These are phyloP conservation scores for Candida smagusa DNA, from an alignment of 1,139 yeast species.

Conservation along the genomic window DNA sequence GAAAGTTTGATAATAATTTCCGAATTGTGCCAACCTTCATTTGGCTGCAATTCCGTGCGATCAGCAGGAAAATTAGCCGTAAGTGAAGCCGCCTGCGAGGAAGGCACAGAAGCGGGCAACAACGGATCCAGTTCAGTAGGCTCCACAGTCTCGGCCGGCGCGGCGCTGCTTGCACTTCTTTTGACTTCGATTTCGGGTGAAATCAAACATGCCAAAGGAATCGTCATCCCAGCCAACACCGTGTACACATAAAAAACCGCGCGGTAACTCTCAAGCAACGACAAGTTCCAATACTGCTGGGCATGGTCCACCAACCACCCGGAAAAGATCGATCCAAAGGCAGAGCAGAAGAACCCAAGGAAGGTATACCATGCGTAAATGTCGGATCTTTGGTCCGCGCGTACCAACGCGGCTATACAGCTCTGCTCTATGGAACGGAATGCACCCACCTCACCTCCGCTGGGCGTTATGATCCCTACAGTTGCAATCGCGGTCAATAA, in stretches of 20 bases:
- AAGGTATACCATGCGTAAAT: constrained; percentile 43
- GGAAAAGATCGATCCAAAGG: constrained; percentile 32
- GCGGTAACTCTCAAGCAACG: constrained; percentile 26
- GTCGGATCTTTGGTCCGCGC: constrained; percentile 32
- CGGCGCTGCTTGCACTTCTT: neutral
- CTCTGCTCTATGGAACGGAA: constrained; percentile 42
- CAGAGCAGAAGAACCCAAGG: constrained; percentile 34
- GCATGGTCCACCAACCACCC: constrained; percentile 28
- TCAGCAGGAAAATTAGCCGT: too few species aligned
- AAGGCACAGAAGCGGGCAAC: too few species aligned
- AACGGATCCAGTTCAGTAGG: neutral
- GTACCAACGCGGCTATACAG: constrained; percentile 33
- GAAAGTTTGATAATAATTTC: constrained; percentile 32
- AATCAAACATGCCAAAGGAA: constrained; percentile 18
- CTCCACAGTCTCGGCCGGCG: neutral
- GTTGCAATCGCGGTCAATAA: constrained; percentile 25
- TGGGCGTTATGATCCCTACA: constrained; percentile 38
- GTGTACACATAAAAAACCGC: constrained; percentile 26
- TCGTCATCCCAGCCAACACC: constrained; percentile 17
- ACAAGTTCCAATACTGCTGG: constrained; percentile 15
- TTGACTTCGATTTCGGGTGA: constrained; percentile 18
- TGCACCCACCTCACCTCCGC: constrained; percentile 45
- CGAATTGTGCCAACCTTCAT: constrained; percentile 10
- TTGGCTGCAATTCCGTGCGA: neutral
- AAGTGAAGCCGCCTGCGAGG: neutral